Conservation (phyloP, 768 basidiomycete genomes). For the Boletus vermiculosoides region DNA sequence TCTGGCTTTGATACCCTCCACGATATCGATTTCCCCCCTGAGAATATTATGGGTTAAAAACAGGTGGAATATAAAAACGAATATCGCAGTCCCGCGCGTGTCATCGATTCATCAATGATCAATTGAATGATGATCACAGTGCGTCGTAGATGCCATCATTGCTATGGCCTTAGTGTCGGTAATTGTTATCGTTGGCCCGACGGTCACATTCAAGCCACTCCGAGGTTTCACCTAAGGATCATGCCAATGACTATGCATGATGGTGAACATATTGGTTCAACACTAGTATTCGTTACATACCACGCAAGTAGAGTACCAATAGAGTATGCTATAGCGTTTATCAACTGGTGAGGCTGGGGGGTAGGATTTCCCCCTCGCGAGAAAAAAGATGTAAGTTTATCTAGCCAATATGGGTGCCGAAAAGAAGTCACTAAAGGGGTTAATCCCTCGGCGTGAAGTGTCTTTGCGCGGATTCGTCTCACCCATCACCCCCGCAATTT, state of each 20-base stretch:
- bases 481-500: constrained; percentile 48
- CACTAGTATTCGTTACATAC: not conserved
- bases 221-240: not conserved
- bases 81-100: no score
- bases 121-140: no score
- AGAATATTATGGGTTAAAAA: no score
- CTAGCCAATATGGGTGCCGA: constrained; percentile 7
- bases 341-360: not conserved
- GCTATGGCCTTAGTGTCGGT: no score
- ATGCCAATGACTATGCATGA: not conserved
- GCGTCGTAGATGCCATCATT: no score
- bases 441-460: not conserved
- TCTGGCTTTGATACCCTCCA: no score
- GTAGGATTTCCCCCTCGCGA: not conserved
- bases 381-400: constrained; percentile 5
- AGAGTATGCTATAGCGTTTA: not conserved
- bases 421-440: constrained; percentile 52
- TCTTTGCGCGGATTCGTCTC: constrained; percentile 41
- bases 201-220: no score
- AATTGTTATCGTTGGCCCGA: no score
- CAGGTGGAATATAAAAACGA: no score
- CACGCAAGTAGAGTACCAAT: not conserved
- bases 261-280: not conserved
- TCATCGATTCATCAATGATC: no score
- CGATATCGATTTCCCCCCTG: no score